phyloP scores from a whole-genome alignment of 306 rosid species.

The Carpinus fangiana region DNA sequence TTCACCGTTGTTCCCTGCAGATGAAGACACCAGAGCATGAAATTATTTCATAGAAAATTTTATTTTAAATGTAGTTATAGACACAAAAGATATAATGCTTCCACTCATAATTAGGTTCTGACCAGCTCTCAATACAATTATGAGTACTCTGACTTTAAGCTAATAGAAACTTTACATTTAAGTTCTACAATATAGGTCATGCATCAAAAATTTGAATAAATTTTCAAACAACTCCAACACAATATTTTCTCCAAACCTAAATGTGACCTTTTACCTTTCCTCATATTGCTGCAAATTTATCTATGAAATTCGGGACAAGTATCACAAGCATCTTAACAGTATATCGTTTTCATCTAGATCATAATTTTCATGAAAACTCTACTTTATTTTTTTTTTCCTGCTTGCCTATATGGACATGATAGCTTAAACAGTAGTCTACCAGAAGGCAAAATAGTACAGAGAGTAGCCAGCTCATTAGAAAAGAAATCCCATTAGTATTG shows the following conservation, averaged over 20 bases:
- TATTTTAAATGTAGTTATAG: not conserved
- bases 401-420: not conserved
- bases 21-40: constrained; percentile 25
- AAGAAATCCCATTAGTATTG: not conserved
- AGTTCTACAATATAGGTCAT: not conserved
- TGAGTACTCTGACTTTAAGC: constrained; percentile 14
- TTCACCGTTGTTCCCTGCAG: constrained; percentile 93
- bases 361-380: not conserved
- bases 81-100: constrained; percentile 14
- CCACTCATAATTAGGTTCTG: not conserved
- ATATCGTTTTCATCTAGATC: not conserved
- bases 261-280: not conserved
- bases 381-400: not conserved
- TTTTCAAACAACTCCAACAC: not conserved
- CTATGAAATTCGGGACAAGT: not conserved
- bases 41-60: not conserved
- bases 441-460: not conserved
- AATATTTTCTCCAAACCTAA: not conserved
- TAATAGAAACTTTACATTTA: constrained; percentile 9
- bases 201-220: not conserved
- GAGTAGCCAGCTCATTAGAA: not conserved
- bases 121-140: not conserved
- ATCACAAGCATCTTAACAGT: not conserved
- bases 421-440: not conserved
- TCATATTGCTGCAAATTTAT: not conserved